These are phyloP conservation scores for Grosmannia serpens DNA, from an alignment of 2,329 filamentous ascomycete species.

Conservation along the genomic window DNA sequence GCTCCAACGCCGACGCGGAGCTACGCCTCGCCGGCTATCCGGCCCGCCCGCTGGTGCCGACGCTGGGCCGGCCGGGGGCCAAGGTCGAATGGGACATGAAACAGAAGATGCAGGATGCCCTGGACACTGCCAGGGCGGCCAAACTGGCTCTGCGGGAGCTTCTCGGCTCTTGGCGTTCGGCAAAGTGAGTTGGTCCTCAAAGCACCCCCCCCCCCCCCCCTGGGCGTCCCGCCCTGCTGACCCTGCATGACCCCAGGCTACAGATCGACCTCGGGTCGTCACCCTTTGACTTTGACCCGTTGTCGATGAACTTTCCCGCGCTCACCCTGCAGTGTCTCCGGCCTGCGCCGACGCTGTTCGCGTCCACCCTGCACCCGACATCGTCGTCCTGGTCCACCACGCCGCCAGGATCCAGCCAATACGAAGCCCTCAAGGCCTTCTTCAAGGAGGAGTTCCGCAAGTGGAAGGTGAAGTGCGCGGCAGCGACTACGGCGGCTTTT, in stretches of 20 bases:
- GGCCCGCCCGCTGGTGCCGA: background rate
- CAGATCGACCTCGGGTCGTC: constrained; percentile 42
- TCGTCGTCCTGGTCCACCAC: constrained; percentile 70
- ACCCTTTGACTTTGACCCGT: constrained; percentile 72
- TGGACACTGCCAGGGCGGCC: constrained; percentile 70
- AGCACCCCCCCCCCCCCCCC: background rate
- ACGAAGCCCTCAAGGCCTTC: constrained; percentile 55
- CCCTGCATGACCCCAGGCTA: constrained; percentile 3
- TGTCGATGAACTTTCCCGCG: constrained; percentile 74
- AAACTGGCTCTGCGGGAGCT: constrained; percentile 79
- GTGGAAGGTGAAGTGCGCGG: constrained; percentile 46
- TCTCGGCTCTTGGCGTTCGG: constrained; percentile 68
- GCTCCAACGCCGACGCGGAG: constrained; percentile 7
- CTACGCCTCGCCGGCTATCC: background rate
- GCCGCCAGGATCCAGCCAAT: constrained; percentile 63
- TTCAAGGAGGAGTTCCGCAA: constrained; percentile 56
- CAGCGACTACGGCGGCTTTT: constrained; percentile 34
- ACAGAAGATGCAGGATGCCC: constrained; percentile 53
- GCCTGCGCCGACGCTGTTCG: constrained; percentile 71
- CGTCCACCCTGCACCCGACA: constrained; percentile 66
- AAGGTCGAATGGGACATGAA: constrained; percentile 54
- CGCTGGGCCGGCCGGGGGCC: background rate
- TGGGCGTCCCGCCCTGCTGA: background rate
- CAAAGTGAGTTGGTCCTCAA: constrained; percentile 47
- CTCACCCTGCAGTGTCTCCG: constrained; percentile 73